Base-by-base conservation (phyloP, 2,329 filamentous ascomycete species). In the Colletotrichum tofieldiae region DNA sequence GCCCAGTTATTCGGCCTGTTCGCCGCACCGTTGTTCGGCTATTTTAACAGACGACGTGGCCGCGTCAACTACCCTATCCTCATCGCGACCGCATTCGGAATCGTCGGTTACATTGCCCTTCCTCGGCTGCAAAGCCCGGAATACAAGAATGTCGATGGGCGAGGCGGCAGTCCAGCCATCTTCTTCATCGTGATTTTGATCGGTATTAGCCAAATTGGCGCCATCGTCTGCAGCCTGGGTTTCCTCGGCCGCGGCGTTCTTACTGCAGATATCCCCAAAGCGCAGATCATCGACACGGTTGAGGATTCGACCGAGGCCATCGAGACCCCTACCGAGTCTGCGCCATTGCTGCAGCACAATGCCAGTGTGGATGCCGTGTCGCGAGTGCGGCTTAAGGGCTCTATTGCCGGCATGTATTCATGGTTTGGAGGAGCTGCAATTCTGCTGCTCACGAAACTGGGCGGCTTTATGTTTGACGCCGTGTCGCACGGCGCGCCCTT, bases 161-260 rank as follows among this genome's bases (percentile, higher is more conserved):
- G 92, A 35, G 90, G 93, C 43, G 94, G 93, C 23, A 90, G 87
- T 43, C 88, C 90, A 0, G 85, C 84, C 14, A 91, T 98, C 20
- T 95, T 97, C 78, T 75, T 95, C 16, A 89, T 96, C 20, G 94
- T 95, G 52, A 90, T 92, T 0, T 83, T 98, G 23, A 90, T 98
- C 49, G 96, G 96, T 18, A 90, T 98, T 78, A 97, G 94, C 77
- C 96, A 99, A 82, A 98, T 99, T 73, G 96, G 96, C 2, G 93
- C 95, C 14, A 98, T 99, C 71, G 96, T 99, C 0, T 98, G 95
- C 83, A 97, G 94, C 75, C 88, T 99, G n/a, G 95, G 94, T 0
- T 90, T 96, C 0, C 88, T 99, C 3, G 94, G 94, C 47, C 91
- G 91, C 20, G 95, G 95, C 5, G 92, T 98, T 29, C 86, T 97